Percentiles rank a stretch among this genome's conserved stretches.
phyloP scores from a whole-genome alignment of 345 rosid species.

The Angophora floribunda region DNA sequence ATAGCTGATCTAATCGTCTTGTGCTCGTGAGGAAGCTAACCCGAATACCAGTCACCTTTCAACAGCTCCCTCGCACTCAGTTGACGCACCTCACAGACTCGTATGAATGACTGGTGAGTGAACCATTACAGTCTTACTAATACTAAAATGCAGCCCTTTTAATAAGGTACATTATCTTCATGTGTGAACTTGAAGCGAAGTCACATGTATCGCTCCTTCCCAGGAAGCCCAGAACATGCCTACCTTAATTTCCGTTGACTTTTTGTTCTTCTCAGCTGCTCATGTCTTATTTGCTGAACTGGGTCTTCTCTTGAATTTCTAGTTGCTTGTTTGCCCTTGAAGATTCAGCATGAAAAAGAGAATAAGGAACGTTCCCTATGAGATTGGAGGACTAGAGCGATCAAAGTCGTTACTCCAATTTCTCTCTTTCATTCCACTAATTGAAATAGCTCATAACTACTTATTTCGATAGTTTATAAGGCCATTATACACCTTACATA shows the following conservation, averaged over 20 bases:
- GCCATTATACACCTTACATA: not conserved
- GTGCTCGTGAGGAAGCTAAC: not conserved
- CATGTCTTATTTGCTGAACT: not conserved
- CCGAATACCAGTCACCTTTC: not conserved
- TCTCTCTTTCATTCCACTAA: not conserved
- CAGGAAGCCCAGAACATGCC: not conserved
- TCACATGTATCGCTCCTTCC: not conserved
- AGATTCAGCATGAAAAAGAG: not conserved
- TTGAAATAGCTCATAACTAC: not conserved
- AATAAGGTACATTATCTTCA: not conserved
- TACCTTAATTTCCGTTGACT: not conserved
- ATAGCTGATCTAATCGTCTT: not conserved
- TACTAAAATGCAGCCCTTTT: not conserved
- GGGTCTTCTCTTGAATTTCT: not conserved
- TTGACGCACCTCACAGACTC: not conserved
- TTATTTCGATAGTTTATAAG: not conserved
- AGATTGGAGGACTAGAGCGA: not conserved
- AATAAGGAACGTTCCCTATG: not conserved
- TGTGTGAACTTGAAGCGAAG: not conserved
- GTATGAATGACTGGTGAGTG: not conserved
- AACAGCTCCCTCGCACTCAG: not conserved
- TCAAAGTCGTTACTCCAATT: not conserved
- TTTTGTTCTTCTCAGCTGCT: not conserved
- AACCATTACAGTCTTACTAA: not conserved
- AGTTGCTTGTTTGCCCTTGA: not conserved